Evolutionary conservation across 2,329 filamentous ascomycete species (phyloP).

Genomic region (Ophiostoma quercus): DNA sequence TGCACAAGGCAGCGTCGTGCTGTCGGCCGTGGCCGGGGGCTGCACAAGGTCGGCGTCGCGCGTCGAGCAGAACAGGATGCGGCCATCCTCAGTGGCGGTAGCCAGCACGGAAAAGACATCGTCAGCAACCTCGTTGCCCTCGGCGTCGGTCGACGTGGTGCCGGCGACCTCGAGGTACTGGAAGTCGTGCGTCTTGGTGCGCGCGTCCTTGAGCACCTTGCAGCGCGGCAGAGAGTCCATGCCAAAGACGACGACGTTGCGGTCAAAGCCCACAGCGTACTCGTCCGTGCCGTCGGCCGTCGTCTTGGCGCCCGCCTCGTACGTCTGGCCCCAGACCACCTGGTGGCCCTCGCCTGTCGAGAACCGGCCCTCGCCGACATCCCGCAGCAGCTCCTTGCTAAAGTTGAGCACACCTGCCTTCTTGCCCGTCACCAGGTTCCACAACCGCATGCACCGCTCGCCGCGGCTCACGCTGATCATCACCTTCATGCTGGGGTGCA

Average conservation of each 20-base stretch:
- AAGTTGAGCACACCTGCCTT: conserved; percentile 93
- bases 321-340: conserved; percentile 60
- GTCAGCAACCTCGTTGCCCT: background rate
- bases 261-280: conserved; percentile 84
- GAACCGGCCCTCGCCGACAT: conserved; percentile 66
- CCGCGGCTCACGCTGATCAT: conserved; percentile 91
- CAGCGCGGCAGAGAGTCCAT: conserved; percentile 81
- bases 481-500: conserved; percentile 93
- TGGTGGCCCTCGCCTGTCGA: conserved; percentile 75
- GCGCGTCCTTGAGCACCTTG: conserved; percentile 60
- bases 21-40: conserved; percentile 5
- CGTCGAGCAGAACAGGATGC: conserved; percentile 77
- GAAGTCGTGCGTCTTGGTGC: conserved; percentile 79
- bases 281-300: conserved; percentile 64
- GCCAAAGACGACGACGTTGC: conserved; percentile 77
- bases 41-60: conserved; percentile 44
- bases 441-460: conserved; percentile 85
- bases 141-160: conserved; percentile 37
- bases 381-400: conserved; percentile 62
- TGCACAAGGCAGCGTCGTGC: conserved; percentile 47
- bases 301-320: conserved; percentile 37
- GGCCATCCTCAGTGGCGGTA: conserved; percentile 84
- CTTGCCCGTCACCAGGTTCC: conserved; percentile 95
- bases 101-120: conserved; percentile 51
- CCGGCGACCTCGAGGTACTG: conserved; percentile 58